Conservation (phyloP, 2,329 filamentous ascomycete genomes). For the Nannizziopsis barbatae region DNA sequence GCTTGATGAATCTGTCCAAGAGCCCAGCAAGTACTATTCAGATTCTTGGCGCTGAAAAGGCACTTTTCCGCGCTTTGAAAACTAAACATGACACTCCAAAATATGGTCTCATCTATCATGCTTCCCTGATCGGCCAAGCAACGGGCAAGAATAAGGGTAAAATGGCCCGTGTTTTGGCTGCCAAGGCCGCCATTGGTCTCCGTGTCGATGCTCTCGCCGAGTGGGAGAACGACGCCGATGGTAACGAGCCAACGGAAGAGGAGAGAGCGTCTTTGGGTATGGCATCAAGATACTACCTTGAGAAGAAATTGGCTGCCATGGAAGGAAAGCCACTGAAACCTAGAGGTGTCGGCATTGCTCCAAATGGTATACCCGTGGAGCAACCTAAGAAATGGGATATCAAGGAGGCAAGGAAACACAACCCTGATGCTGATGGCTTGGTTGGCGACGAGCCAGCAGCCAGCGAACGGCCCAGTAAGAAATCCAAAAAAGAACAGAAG, state of each 20-base stretch:
- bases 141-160: slow-evolving; percentile 99
- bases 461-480: slow-evolving; percentile 29
- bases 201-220: slow-evolving; percentile 83
- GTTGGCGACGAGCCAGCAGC: slow-evolving; percentile 51
- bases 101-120: slow-evolving; percentile 90
- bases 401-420: slow-evolving; percentile 90
- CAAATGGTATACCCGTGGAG: slow-evolving; percentile 53
- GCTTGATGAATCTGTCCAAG: slow-evolving; percentile 89
- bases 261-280: slow-evolving; percentile 75
- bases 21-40: slow-evolving; percentile 91
- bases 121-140: slow-evolving; percentile 88
- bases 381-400: slow-evolving; percentile 73
- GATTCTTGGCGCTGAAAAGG: slow-evolving; percentile 97
- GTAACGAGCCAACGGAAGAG: slow-evolving; percentile 64
- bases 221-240: slow-evolving; percentile 58
- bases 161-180: slow-evolving; percentile 89
- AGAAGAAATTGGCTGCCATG: slow-evolving; percentile 45
- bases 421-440: slow-evolving; percentile 81
- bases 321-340: slow-evolving; percentile 84
- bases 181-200: slow-evolving; percentile 84
- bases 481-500: slow-evolving; percentile 34
- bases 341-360: slow-evolving; percentile 62
- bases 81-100: slow-evolving; percentile 99
- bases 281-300: slow-evolving; percentile 39
- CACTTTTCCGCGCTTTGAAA: slow-evolving; percentile 93